A percentile compares a stretch with the other conserved stretches of the same genome.
phyloP scores from a whole-genome alignment of 768 basidiomycete genomes.

The Boletus patriciae region DNA sequence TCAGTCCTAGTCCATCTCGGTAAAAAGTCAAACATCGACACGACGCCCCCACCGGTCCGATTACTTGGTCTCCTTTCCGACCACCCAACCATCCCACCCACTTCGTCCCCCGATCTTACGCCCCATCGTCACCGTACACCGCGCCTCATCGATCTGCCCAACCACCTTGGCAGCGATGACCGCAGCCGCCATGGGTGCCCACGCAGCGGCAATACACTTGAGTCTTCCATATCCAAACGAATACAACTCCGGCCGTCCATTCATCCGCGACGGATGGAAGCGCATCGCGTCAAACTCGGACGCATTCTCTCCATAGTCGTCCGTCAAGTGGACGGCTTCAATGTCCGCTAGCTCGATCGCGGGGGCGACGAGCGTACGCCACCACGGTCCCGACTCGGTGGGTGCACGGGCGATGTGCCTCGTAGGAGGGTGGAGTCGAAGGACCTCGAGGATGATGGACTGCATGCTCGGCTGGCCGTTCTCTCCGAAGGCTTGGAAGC shows the following conservation, averaged over 20 bases:
- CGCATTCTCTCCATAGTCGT: conserved; percentile 34
- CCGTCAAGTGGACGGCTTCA: conserved; percentile 18
- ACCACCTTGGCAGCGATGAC: conserved; percentile 47
- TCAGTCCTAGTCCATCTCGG: neutral
- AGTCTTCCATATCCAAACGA: conserved; percentile 48
- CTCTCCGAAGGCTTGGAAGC: conserved; percentile 17
- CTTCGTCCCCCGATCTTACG: conserved; percentile 40
- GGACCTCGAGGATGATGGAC: conserved; percentile 28
- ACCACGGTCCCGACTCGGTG: conserved; percentile 3
- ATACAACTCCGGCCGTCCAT: conserved; percentile 26
- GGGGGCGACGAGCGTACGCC: conserved; percentile 10
- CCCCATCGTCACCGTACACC: conserved; percentile 19
- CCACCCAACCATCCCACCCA: conserved; percentile 50
- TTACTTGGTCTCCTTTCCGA: conserved; percentile 7
- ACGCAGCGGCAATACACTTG: conserved; percentile 44
- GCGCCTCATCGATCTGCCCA: conserved; percentile 28
- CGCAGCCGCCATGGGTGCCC: conserved; percentile 59
- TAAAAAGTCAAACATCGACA: neutral
- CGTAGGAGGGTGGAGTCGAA: conserved; percentile 32
- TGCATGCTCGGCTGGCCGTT: conserved; percentile 21
- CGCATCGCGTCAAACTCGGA: conserved; percentile 46
- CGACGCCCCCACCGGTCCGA: neutral
- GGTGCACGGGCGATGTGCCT: conserved; percentile 24
- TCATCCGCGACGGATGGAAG: conserved; percentile 32
- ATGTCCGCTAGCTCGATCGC: conserved; percentile 27